phyloP scores from a whole-genome alignment of 108 stramenopile genomes.

The Nitzschia sp. region DNA sequence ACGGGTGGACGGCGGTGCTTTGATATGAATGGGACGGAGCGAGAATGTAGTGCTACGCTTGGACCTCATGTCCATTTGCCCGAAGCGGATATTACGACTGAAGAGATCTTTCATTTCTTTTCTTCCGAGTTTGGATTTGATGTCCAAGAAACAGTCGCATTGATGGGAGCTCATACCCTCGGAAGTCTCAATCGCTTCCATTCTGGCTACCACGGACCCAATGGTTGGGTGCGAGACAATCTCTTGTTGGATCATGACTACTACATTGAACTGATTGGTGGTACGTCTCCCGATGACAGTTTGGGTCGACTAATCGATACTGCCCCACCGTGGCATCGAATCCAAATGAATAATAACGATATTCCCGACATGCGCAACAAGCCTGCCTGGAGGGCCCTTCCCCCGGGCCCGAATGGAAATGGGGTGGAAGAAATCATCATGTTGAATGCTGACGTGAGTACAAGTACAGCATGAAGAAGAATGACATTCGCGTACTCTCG shows the following conservation, averaged over 20 bases:
- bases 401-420: not conserved
- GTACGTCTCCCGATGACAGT: not conserved
- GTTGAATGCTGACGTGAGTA: conserved; percentile 5
- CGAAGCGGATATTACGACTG: conserved; percentile 20
- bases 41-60: conserved; percentile 1
- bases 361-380: conserved; percentile 33
- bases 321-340: conserved; percentile 4
- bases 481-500: not conserved
- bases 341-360: conserved; percentile 16
- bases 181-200: conserved; percentile 34
- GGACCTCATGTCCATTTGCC: conserved; percentile 15
- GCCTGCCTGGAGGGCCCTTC: conserved; percentile 30
- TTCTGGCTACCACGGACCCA: conserved; percentile 37
- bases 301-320: conserved; percentile 13
- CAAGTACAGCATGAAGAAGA: not conserved
- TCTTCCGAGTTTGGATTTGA: conserved; percentile 39
- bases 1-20: conserved; percentile 1
- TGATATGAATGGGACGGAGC: conserved; percentile 9
- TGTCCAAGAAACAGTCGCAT: conserved; percentile 43
- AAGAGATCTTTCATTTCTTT: conserved; percentile 34
- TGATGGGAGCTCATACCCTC: conserved; percentile 63
- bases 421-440: not conserved
- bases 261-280: not conserved
- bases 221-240: conserved; percentile 21
- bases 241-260: conserved; percentile 16